Evolutionary conservation across 805 yeast genomes (phyloP).

Genomic region (Starmera amethionina): DNA sequence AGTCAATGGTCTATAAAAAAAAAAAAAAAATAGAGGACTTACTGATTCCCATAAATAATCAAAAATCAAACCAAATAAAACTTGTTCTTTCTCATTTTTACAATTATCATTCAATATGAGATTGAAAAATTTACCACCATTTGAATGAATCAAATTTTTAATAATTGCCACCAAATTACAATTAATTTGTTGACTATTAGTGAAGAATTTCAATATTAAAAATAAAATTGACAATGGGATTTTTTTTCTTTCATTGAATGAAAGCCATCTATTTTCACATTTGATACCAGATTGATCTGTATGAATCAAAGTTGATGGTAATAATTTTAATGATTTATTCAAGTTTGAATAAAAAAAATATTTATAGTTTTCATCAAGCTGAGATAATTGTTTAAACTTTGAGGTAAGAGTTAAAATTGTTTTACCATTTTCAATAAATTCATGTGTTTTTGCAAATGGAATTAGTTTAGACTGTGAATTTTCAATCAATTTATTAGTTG

Average conservation of each 20-base stretch:
- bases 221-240: not conserved
- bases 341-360: not conserved
- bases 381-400: not conserved
- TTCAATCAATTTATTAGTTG: no score
- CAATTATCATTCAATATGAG: not conserved
- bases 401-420: not conserved
- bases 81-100: not conserved
- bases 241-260: not conserved
- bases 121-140: slow-evolving; percentile 3
- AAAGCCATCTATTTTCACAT: not conserved
- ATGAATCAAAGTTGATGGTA: not conserved
- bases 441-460: no score
- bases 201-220: slow-evolving; percentile 10
- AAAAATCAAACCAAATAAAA: slow-evolving; percentile 6
- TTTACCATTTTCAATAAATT: no score
- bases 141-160: not conserved
- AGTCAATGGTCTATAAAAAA: no score
- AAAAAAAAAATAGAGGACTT: not conserved
- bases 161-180: slow-evolving; percentile 5
- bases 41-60: slow-evolving; percentile 9
- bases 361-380: not conserved
- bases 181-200: slow-evolving; percentile 9
- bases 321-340: not conserved
- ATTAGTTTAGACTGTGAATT: no score
- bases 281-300: not conserved